phyloP scores from a whole-genome alignment of 2,329 filamentous ascomycete genomes.

The Neocucurbitaria cava region DNA sequence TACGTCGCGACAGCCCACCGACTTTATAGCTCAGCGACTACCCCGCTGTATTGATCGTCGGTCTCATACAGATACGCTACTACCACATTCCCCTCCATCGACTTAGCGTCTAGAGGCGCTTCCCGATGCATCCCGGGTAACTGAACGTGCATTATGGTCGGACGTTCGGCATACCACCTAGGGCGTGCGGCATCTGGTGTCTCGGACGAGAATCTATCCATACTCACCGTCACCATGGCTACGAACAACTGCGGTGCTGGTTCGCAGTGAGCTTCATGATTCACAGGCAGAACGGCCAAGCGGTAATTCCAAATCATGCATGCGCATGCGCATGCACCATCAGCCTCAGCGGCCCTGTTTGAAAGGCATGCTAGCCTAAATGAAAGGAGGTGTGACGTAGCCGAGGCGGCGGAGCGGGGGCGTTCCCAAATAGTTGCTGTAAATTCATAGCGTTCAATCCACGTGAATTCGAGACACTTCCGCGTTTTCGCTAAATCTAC shows the following conservation, averaged over 20 bases:
- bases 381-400: conserved; percentile 4
- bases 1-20: neutral
- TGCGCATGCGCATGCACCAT: neutral
- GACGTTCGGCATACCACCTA: neutral
- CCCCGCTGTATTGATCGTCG: conserved; percentile 30
- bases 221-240: neutral
- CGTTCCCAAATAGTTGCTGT: conserved; percentile 4
- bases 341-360: neutral
- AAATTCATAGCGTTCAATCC: neutral
- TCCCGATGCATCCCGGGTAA: neutral
- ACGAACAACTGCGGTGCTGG: neutral
- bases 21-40: conserved; percentile 30
- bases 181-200: neutral
- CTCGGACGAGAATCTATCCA: neutral
- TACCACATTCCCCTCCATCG: neutral
- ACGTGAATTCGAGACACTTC: conserved; percentile 32
- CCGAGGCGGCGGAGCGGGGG: conserved; percentile 7
- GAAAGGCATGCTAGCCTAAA: neutral
- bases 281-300: neutral
- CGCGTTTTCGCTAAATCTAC: conserved; percentile 14
- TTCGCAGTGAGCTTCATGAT: neutral
- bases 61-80: conserved; percentile 5
- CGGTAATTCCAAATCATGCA: conserved; percentile 9
- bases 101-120: conserved; percentile 3
- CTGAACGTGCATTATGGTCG: neutral